phyloP scores from a whole-genome alignment of 768 basidiomycete species.

The Leucogyrophana mollusca region DNA sequence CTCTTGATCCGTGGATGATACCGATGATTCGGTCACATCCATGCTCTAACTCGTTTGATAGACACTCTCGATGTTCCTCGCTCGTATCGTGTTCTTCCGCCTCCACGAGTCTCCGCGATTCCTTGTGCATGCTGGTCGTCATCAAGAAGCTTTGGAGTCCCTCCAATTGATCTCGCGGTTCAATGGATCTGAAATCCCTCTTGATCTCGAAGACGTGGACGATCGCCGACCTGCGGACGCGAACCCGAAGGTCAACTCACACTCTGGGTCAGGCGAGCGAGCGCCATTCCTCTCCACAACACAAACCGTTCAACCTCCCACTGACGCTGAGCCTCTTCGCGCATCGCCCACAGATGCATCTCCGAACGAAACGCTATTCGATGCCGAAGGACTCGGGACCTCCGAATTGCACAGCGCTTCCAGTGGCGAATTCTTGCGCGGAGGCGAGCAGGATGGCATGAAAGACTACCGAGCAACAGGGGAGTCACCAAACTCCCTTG shows the following conservation, averaged over 20 bases:
- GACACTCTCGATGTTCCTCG: constrained; percentile 86
- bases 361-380: constrained; percentile 7
- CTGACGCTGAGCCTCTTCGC: constrained; percentile 10
- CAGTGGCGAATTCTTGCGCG: constrained; percentile 7
- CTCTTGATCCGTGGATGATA: not conserved
- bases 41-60: constrained; percentile 29
- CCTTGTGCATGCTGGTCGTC: constrained; percentile 85
- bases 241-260: constrained; percentile 12
- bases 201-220: constrained; percentile 71
- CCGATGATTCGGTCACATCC: constrained; percentile 1
- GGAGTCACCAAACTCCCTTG: constrained; percentile 28
- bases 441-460: constrained; percentile 13
- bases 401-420: not conserved
- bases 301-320: not conserved
- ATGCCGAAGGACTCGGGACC: constrained; percentile 25
- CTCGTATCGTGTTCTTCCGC: constrained; percentile 86
- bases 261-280: constrained; percentile 19
- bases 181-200: constrained; percentile 72
- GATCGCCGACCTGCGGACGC: constrained; percentile 34
- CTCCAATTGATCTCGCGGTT: constrained; percentile 83
- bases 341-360: not conserved
- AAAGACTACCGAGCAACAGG: constrained; percentile 27
- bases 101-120: constrained; percentile 94
- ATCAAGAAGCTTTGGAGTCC: constrained; percentile 78
- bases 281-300: constrained; percentile 21